Base-by-base conservation (phyloP, 148 eudicot species). In the Euryodendron excelsum region DNA sequence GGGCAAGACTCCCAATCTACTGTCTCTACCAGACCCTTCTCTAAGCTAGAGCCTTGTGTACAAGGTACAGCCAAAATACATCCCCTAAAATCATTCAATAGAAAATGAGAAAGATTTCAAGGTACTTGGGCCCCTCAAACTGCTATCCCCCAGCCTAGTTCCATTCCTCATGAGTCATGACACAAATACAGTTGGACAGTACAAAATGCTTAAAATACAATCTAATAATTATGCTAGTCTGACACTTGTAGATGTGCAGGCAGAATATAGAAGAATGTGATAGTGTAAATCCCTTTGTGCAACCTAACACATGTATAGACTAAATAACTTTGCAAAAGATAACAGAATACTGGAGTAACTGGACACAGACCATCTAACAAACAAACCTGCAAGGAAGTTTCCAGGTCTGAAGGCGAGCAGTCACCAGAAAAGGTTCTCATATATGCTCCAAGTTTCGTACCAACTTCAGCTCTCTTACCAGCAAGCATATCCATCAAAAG, bases 391-490 rank as follows among this genome's bases (percentile, higher is more conserved):
- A 94, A 83, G 41, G 96, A 96, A 63, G 92, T 94, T 87, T 94
- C 96, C 84, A 94, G 81, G 86, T 94, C 98, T 83, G 98, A 82
- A 66, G 96, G 98, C 23, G 98, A 94, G 81, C 96, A 94, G 69
- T 94, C 94, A 82, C 96, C 92, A 67, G 88, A 94, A 84, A 94
- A 94, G 41, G 91, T 88, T 82, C 98, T 84, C 94, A 91, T 86
- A 69, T 94, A 94, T 78, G 96, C 84, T 83, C 96, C 96, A 85
- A 94, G 88, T 79, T 88, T 89, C 73, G 96, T 89, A 67, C 89
- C 93, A 78, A 94, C 94, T 81, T 91, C 96, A 79, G 94, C 94
- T 86, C 98, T 91, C 87, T 91, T 94, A 77, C 98, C 98, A 90
- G 98, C 98, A 84, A 94, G 94, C 94, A 94, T 91, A 75, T 94